Conservation (phyloP, 495 filamentous ascomycete species). For the Penicillium parvum region DNA sequence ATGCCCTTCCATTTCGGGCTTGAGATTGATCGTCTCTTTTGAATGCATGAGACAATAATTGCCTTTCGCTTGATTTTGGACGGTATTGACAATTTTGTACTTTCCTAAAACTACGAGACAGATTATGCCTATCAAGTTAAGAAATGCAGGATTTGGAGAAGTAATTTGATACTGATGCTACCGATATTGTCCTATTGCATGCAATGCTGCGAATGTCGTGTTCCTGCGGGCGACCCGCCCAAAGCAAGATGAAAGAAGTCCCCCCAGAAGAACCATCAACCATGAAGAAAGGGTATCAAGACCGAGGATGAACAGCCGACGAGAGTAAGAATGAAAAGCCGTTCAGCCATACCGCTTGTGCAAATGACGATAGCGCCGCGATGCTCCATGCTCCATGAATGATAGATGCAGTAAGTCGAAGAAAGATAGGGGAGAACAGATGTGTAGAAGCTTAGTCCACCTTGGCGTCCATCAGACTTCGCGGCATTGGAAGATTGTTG, state of each 20-base stretch:
- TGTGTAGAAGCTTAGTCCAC: slow-evolving; percentile 47
- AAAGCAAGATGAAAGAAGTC: too few species aligned
- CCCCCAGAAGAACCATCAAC: neutral
- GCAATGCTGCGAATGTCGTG: too few species aligned
- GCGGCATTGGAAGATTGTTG: slow-evolving; percentile 65
- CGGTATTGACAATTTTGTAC: too few species aligned
- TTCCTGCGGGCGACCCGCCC: too few species aligned
- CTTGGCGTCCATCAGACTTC: slow-evolving; percentile 60
- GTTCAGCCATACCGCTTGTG: neutral
- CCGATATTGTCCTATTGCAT: too few species aligned
- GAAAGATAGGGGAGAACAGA: neutral
- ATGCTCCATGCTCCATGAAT: slow-evolving; percentile 4
- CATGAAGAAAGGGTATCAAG: slow-evolving; percentile 7
- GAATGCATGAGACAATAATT: neutral
- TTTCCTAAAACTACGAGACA: too few species aligned
- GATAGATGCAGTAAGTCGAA: too few species aligned
- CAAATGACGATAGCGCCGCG: slow-evolving; percentile 1
- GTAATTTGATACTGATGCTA: too few species aligned
- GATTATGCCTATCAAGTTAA: too few species aligned
- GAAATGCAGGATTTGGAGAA: too few species aligned
- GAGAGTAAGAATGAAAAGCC: neutral
- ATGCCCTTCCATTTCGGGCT: neutral
- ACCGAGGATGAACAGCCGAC: neutral
- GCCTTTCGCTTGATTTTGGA: too few species aligned
- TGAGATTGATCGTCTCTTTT: neutral